These are phyloP conservation scores for Pezizomycotina sp. DNA, from an alignment of 2,329 filamentous ascomycete genomes.

Conservation along the genomic window DNA sequence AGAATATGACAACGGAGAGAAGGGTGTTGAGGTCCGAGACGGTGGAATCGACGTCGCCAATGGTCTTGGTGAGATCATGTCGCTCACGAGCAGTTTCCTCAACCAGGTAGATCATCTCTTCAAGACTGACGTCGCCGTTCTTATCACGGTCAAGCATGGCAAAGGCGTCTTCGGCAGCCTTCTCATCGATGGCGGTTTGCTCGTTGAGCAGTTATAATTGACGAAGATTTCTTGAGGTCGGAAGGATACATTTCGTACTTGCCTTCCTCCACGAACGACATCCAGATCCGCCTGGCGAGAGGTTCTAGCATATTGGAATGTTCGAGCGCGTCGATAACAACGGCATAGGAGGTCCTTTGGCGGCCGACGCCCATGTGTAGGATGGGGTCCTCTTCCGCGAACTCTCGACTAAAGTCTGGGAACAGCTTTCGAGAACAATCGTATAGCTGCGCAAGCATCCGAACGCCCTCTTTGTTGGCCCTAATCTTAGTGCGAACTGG, in stretches of 20 bases:
- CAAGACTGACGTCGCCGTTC: constrained; percentile 86
- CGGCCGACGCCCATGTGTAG: constrained; percentile 63
- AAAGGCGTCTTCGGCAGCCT: constrained; percentile 77
- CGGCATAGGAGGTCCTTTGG: constrained; percentile 15
- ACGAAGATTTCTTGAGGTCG: constrained; percentile 77
- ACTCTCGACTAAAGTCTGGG: constrained; percentile 80
- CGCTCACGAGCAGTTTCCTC: constrained; percentile 70
- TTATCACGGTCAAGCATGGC: constrained; percentile 62
- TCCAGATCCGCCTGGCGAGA: constrained; percentile 73
- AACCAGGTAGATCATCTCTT: constrained; percentile 84
- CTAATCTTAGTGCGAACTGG: constrained; percentile 72
- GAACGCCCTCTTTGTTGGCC: constrained; percentile 70
- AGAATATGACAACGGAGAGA: constrained; percentile 60
- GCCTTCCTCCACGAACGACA: constrained; percentile 91
- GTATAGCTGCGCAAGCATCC: constrained; percentile 68
- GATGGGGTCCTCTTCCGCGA: constrained; percentile 76
- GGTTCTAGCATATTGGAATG: constrained; percentile 75
- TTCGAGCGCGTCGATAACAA: constrained; percentile 82
- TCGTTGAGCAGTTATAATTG: no score
- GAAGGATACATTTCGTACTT: constrained; percentile 61
- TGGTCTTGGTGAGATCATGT: constrained; percentile 76
- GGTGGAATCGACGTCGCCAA: constrained; percentile 65
- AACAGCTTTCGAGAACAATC: constrained; percentile 82
- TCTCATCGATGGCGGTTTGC: no score
- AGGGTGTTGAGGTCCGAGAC: constrained; percentile 81